Percentiles rank a stretch among this genome's conserved stretches.
Conservation (phyloP, 164 flowering plant species). For the Umbilicus rupestris region DNA sequence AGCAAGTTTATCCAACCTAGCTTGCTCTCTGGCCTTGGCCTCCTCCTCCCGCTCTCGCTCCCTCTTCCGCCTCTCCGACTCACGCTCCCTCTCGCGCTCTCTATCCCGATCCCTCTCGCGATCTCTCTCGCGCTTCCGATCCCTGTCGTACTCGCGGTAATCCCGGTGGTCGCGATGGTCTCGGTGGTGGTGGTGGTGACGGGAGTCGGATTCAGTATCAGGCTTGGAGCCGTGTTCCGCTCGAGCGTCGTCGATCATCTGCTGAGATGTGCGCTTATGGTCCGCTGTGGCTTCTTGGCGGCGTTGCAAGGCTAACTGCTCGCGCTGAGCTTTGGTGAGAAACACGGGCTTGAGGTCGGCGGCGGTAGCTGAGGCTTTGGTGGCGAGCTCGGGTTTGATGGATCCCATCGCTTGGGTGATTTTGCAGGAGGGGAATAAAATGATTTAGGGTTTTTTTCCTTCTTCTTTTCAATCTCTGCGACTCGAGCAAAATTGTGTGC, state of each 20-base stretch:
- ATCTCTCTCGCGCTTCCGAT: neutral
- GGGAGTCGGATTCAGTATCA: slow-evolving; percentile 14
- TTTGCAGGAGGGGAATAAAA: neutral
- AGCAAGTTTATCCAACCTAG: slow-evolving; percentile 37
- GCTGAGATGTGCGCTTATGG: slow-evolving; percentile 21
- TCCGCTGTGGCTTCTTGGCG: slow-evolving; percentile 30
- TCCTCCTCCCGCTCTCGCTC: slow-evolving; percentile 56
- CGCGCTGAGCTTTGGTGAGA: slow-evolving; percentile 65
- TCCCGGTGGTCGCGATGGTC: neutral
- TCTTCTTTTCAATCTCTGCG: neutral
- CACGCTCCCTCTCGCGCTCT: slow-evolving; percentile 16
- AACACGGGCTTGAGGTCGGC: slow-evolving; percentile 44
- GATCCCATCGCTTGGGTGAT: slow-evolving; percentile 2
- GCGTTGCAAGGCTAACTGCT: slow-evolving; percentile 60
- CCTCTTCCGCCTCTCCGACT: slow-evolving; percentile 27
- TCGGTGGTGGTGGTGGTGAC: slow-evolving; percentile 19
- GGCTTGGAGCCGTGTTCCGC: slow-evolving; percentile 11
- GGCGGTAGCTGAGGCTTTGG: slow-evolving; percentile 7
- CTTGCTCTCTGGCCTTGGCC: slow-evolving; percentile 34
- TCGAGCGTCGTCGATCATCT: slow-evolving; percentile 14
- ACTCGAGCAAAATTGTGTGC: no score
- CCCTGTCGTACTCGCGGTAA: neutral
- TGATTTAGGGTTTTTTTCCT: neutral
- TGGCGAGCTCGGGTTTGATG: neutral
- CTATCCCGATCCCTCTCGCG: neutral